phyloP scores from a whole-genome alignment of 495 filamentous ascomycete genomes.

The Xylaria acuta region DNA sequence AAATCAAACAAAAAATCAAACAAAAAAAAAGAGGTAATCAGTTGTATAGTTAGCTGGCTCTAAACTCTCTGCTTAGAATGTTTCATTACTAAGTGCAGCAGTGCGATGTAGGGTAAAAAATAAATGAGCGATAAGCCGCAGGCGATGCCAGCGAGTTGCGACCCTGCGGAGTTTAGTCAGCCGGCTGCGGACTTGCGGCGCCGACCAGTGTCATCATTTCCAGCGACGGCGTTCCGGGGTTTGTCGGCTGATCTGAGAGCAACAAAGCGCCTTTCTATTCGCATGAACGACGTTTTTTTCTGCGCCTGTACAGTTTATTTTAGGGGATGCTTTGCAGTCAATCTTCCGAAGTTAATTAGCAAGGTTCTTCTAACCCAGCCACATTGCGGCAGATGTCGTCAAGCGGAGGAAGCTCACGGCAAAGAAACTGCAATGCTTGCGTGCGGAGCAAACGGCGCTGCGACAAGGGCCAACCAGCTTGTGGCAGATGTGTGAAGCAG shows the following conservation, averaged over 20 bases:
- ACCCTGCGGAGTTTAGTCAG: constrained; percentile 32
- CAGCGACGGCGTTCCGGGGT: background rate
- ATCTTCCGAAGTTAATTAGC: background rate
- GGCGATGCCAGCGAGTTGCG: background rate
- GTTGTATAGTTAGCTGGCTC: background rate
- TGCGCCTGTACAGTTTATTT: background rate
- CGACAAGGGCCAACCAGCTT: constrained; percentile 44
- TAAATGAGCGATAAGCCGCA: background rate
- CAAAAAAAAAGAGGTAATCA: background rate
- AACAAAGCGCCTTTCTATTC: background rate
- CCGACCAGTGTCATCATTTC: background rate
- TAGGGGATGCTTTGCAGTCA: no score
- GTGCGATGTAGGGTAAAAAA: background rate
- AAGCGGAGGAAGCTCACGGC: constrained; percentile 33
- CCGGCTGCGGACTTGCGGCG: constrained; percentile 35
- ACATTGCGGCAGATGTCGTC: constrained; percentile 25
- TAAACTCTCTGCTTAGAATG: background rate
- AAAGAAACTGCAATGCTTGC: constrained; percentile 49
- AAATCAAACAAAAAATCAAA: background rate
- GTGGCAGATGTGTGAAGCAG: constrained; percentile 43
- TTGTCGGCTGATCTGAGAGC: background rate
- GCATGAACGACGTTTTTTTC: no score
- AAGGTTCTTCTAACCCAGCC: background rate
- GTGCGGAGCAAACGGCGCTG: constrained; percentile 46
- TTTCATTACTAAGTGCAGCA: no score